phyloP scores from a whole-genome alignment of 1,139 yeast species.

The Yamadazyma sp. region DNA sequence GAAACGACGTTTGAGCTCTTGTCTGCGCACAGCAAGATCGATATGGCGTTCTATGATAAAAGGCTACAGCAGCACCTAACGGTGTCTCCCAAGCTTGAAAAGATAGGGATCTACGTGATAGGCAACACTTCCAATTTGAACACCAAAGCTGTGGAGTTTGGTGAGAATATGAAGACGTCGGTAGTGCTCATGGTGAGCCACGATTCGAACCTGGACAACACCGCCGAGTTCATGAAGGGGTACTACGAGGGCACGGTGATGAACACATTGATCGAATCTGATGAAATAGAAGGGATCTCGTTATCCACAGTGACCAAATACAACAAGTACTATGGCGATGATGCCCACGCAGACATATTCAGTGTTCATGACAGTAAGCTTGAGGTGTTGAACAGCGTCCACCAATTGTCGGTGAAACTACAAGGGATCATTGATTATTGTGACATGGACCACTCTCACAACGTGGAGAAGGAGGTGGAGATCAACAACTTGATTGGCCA shows the following conservation, averaged over 20 bases:
- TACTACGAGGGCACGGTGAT: constrained; percentile 4
- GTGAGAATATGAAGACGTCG: constrained; percentile 7
- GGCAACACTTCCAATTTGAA: not conserved
- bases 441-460: constrained; percentile 12
- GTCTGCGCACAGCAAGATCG: constrained; percentile 15
- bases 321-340: constrained; percentile 18
- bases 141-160: constrained; percentile 8
- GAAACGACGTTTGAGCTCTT: constrained; percentile 6
- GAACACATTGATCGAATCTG: constrained; percentile 11
- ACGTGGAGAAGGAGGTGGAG: constrained; percentile 14
- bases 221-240: constrained; percentile 5
- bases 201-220: not conserved
- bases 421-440: constrained; percentile 21
- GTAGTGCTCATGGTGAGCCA: constrained; percentile 5
- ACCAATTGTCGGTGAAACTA: constrained; percentile 24
- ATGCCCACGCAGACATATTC: constrained; percentile 4
- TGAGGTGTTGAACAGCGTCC: constrained; percentile 17
- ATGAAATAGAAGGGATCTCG: constrained; percentile 16
- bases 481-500: constrained; percentile 27
- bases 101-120: constrained; percentile 33
- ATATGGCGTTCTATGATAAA: constrained; percentile 24
- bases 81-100: constrained; percentile 25
- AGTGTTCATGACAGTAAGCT: constrained; percentile 7
- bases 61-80: constrained; percentile 28
- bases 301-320: constrained; percentile 26